Evolutionary conservation across 2,329 filamentous ascomycete genomes (phyloP), one percentile per base, ranked within the genome.

Genomic region (Plenodomus tracheiphilus): DNA sequence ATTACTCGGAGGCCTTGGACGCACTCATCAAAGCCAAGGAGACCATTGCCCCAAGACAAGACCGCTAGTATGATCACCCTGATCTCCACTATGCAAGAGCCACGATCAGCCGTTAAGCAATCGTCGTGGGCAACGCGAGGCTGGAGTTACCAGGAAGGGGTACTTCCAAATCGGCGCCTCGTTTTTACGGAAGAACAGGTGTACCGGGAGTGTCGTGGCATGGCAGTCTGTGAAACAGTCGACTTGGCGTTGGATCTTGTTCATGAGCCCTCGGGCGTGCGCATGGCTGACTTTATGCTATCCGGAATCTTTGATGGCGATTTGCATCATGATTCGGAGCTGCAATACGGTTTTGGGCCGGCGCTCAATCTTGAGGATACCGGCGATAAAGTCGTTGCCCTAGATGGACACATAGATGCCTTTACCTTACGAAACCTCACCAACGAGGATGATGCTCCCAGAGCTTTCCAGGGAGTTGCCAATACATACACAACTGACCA

Each of bases 71-170:
- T 25, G 7, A 11, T 45, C 22, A 45, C 19, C 13, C 25, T 45
- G 8, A 21, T 45, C 11, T 45, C 43, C 2, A 32, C 43, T 4
- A 39, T 39, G 36, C 43, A 45, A 17, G 43, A 45, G 2, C 43
- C 43, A 3, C n/a, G 43, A 22, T 34, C 25, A 13, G 32, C 36
- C 18, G 22, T 45, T 17, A 46, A 43, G 34, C 18, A 35, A 15
- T 47, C 45, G 18, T 8, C 13, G 30, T 47, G 45, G 45, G 34
- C 22, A 2, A 42, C 45, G 25, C 39, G 45, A 3, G 45, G 45
- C n/a, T 47, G 45, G 45, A 47, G 39, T 4, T 58, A 43, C 22
- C 55, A 58, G 44, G 55, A 58, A 49, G 42, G 41, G 2, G 37
- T 56, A 2, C 45, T 58, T 9, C 49, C 49, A 5, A 46, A 52